These are phyloP conservation scores for Gnetum montanum DNA, from an alignment of 75 land plant species.

Conservation along the genomic window DNA sequence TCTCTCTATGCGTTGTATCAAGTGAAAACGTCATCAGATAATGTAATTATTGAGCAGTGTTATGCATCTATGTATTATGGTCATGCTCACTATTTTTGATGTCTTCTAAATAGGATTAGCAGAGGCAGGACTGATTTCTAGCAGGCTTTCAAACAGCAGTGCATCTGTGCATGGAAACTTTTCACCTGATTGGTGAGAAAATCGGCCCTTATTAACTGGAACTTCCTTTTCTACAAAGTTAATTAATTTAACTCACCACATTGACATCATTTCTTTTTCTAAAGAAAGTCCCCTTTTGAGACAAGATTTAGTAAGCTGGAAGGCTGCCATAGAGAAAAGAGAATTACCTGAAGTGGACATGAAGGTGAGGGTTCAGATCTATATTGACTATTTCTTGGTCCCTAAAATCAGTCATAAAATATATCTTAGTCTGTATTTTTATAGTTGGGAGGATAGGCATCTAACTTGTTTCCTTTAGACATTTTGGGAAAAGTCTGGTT, in stretches of 20 bases:
- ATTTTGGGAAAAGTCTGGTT: constrained; percentile 62
- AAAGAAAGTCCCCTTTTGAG: constrained; percentile 74
- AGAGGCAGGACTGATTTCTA: constrained; percentile 93
- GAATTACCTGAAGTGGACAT: constrained; percentile 43
- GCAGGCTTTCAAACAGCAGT: constrained; percentile 67
- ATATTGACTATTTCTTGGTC: not conserved
- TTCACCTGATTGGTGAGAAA: constrained; percentile 77
- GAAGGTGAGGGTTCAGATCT: no score
- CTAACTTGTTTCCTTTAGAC: constrained; percentile 29
- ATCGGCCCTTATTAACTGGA: no score
- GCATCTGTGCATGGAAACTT: constrained; percentile 25
- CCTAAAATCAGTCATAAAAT: not conserved
- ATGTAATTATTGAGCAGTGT: no score
- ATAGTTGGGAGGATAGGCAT: no score
- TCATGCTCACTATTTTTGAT: no score
- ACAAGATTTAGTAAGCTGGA: constrained; percentile 94
- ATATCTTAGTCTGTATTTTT: no score
- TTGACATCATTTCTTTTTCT: no score
- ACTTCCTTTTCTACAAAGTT: not conserved
- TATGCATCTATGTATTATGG: no score
- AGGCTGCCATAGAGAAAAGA: constrained; percentile 72
- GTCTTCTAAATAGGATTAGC: constrained; percentile 90
- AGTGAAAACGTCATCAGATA: not conserved
- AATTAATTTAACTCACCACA: no score
- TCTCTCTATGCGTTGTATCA: not conserved